A percentile compares a stretch with the other conserved stretches of the same genome.
Conservation (phyloP, 371 early-diverging fungal species). For the Lichtheimia ramosa region DNA sequence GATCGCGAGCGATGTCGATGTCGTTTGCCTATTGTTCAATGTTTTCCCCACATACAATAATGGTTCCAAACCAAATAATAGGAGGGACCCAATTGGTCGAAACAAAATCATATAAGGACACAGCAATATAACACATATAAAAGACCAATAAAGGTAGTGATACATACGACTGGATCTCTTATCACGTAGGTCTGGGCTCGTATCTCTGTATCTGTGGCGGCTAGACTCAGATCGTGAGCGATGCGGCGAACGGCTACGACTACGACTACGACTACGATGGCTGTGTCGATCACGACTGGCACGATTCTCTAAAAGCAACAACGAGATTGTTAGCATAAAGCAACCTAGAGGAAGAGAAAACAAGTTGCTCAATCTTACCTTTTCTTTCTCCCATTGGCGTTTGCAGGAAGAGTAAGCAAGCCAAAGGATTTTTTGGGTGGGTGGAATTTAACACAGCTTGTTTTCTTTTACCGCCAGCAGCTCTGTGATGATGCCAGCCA, state of each 20-base stretch:
- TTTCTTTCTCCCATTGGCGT: too few relatives aligned
- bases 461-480: too few relatives aligned
- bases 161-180: neutral
- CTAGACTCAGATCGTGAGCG: conserved; percentile 13
- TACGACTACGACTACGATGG: conserved; percentile 6
- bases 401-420: too few relatives aligned
- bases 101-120: neutral
- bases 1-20: conserved; percentile 2
- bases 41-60: neutral
- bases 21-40: neutral
- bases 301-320: too few relatives aligned
- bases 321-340: too few relatives aligned
- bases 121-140: neutral
- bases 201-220: conserved; percentile 9
- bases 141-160: neutral
- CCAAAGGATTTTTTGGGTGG: too few relatives aligned
- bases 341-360: too few relatives aligned
- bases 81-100: neutral
- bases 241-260: conserved; percentile 15
- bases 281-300: too few relatives aligned
- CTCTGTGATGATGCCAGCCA: too few relatives aligned
- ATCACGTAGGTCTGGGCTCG: conserved; percentile 1
- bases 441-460: too few relatives aligned
- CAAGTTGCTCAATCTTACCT: too few relatives aligned
- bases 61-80: neutral